Percentiles rank a stretch among this genome's conserved stretches.
phyloP scores from a whole-genome alignment of 192 early-diverging fungal species.

The Umbelopsis ramanniana region DNA sequence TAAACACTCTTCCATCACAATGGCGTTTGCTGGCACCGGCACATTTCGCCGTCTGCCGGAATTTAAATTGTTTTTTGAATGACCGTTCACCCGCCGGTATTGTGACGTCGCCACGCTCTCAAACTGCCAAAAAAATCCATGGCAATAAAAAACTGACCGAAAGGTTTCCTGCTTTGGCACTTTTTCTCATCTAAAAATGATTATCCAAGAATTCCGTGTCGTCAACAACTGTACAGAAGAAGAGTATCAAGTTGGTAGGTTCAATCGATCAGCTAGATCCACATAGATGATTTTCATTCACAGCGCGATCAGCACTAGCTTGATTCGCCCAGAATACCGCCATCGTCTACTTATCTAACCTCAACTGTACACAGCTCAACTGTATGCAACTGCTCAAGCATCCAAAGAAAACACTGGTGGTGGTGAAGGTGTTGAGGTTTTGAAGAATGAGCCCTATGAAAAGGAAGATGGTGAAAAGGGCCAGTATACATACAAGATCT shows the following conservation, averaged over 20 bases:
- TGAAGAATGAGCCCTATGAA: slow-evolving; percentile 79
- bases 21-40: neutral
- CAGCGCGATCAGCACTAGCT: slow-evolving; percentile 6
- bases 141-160: neutral
- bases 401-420: slow-evolving; percentile 79
- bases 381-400: slow-evolving; percentile 76
- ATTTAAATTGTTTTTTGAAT: neutral
- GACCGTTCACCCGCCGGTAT: neutral
- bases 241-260: slow-evolving; percentile 65
- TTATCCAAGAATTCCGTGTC: slow-evolving; percentile 78
- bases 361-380: slow-evolving; percentile 58
- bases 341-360: neutral
- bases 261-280: slow-evolving; percentile 21
- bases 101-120: neutral
- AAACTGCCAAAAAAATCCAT: slow-evolving; percentile 3
- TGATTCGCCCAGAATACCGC: slow-evolving; percentile 10
- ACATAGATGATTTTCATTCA: neutral
- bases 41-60: neutral
- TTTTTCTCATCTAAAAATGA: slow-evolving; percentile 48
- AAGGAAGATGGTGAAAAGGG: slow-evolving; percentile 70
- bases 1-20: neutral
- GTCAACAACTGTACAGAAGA: slow-evolving; percentile 75
- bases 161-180: neutral
- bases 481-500: slow-evolving; percentile 83
- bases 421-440: slow-evolving; percentile 81